Percentiles rank a stretch among this genome's conserved stretches.
Evolutionary conservation across 2,329 filamentous ascomycete genomes (phyloP).

Genomic region (Claviceps arundinis): DNA sequence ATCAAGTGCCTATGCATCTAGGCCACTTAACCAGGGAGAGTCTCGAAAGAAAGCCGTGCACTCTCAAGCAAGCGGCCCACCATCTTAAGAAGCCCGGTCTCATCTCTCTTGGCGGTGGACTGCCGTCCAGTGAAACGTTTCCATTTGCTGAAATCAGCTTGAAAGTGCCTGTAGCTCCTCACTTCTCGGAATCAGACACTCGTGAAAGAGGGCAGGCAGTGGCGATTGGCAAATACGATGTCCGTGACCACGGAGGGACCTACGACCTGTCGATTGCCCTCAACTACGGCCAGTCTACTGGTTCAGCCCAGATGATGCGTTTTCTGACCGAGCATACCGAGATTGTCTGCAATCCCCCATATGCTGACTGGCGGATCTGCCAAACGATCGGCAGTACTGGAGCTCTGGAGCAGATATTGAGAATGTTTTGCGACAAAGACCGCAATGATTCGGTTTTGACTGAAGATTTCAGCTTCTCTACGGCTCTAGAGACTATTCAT

Average conservation of each 20-base stretch:
- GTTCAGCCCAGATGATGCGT: slow-evolving; percentile 74
- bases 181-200: slow-evolving; percentile 59
- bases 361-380: slow-evolving; percentile 78
- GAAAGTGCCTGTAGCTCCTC: slow-evolving; percentile 55
- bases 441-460: slow-evolving; percentile 68
- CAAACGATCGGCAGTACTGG: slow-evolving; percentile 79
- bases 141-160: slow-evolving; percentile 71
- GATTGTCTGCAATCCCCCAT: slow-evolving; percentile 73
- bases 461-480: slow-evolving; percentile 85
- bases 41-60: slow-evolving; percentile 46
- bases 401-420: slow-evolving; percentile 68
- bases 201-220: slow-evolving; percentile 45
- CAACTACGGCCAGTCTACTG: slow-evolving; percentile 85
- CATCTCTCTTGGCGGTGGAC: slow-evolving; percentile 82
- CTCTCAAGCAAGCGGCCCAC: slow-evolving; percentile 71
- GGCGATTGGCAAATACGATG: slow-evolving; percentile 73
- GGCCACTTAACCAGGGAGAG: slow-evolving; percentile 51
- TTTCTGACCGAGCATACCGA: slow-evolving; percentile 95
- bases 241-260: slow-evolving; percentile 37
- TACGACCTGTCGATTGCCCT: slow-evolving; percentile 76
- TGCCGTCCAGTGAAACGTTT: slow-evolving; percentile 83
- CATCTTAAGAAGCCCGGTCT: slow-evolving; percentile 69
- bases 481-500: slow-evolving; percentile 45
- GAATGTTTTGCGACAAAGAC: slow-evolving; percentile 61
- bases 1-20: slow-evolving; percentile 13